Evolutionary conservation across 495 filamentous ascomycete species (phyloP).

Genomic region (Xylaria grammica): DNA sequence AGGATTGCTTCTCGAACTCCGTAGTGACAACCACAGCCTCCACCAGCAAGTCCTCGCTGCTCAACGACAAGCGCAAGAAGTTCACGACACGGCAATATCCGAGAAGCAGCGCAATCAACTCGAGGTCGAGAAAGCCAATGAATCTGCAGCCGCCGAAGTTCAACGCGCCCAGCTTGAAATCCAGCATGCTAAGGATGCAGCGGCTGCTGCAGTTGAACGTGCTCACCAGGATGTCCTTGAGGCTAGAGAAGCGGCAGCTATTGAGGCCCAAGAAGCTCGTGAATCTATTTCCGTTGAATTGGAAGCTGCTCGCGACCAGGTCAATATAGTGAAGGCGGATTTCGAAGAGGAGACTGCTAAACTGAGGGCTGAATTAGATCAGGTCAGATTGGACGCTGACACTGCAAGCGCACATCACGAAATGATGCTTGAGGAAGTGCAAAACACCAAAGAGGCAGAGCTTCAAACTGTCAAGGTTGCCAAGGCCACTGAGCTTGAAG

Average conservation of each 20-base stretch:
- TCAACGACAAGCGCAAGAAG: constrained; percentile 82
- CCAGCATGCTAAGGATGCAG: constrained; percentile 18
- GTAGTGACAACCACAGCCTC: constrained; percentile 70
- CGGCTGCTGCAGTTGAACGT: constrained; percentile 35
- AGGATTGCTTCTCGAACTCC: constrained; percentile 64
- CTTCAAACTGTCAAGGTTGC: constrained; percentile 66
- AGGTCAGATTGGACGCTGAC: constrained; percentile 73
- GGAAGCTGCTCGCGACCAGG: constrained; percentile 79
- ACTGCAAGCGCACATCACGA: constrained; percentile 74
- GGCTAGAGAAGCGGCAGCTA: constrained; percentile 73
- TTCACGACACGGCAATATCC: constrained; percentile 73
- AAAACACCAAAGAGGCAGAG: constrained; percentile 64
- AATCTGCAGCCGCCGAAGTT: constrained; percentile 78
- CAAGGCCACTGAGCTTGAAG: constrained; percentile 64
- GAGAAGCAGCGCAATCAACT: constrained; percentile 71
- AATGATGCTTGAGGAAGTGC: constrained; percentile 76
- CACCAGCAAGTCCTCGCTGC: constrained; percentile 68
- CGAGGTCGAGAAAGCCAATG: constrained; percentile 80
- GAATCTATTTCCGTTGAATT: constrained; percentile 80
- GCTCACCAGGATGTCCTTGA: constrained; percentile 83
- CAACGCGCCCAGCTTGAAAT: constrained; percentile 63
- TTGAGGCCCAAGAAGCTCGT: constrained; percentile 79
- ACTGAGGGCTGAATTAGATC: constrained; percentile 72
- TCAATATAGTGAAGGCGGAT: constrained; percentile 77
- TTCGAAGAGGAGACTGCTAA: constrained; percentile 74